Evolutionary conservation across 1,284 basidiomycete species (phyloP), one percentile per base, ranked within the genome.

Genomic region (Naganishia liquefaciens): DNA sequence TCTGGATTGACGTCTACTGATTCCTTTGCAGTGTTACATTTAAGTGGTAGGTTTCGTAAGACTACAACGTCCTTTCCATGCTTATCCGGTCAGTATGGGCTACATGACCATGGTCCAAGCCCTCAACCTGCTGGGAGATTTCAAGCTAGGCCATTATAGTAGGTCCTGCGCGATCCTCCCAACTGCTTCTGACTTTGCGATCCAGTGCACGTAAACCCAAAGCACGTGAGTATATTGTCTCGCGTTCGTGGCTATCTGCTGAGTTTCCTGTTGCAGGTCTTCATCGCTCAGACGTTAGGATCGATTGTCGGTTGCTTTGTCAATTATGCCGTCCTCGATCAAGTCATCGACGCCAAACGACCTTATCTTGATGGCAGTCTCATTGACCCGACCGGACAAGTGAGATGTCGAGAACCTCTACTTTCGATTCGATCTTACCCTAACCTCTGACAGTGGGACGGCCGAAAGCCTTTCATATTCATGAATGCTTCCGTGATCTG

Each of bases 51-150:
- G 63, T 33, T 1, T 6, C 6, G 17, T 28, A 37, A 3, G 54
- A 5, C 11, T 39, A 49, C 4, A 23, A 23, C 23, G 27, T 25
- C 47, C 21, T 10, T 49, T 49, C 2, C 25, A 46, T 23, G 43
- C 23, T 46, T 28, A 11, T 39, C 51, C 10, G 17, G 13, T 13
- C 19, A 52, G 60, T 19, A 58, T 57, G 55, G 66, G 66, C 10
- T 67, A 82, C 70, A 81, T 83, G 78, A 76, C 77, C 28, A 75
- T 79, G 74, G 74, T 74, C 1, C 79, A 79, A 69, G 78, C 79
- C 7, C 70, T 80, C 0, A 75, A 77, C 52, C 72, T 83, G 15
- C 76, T 80, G 2, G 70, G 70, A 4, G 82, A 83, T 65, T 75
- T 82, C 47, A 83, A 83, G 70, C 74, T 81, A 11, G 78, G 77